Base-by-base conservation (phyloP, 352 stramenopile genomes). In the Phytopythium oedochilum region DNA sequence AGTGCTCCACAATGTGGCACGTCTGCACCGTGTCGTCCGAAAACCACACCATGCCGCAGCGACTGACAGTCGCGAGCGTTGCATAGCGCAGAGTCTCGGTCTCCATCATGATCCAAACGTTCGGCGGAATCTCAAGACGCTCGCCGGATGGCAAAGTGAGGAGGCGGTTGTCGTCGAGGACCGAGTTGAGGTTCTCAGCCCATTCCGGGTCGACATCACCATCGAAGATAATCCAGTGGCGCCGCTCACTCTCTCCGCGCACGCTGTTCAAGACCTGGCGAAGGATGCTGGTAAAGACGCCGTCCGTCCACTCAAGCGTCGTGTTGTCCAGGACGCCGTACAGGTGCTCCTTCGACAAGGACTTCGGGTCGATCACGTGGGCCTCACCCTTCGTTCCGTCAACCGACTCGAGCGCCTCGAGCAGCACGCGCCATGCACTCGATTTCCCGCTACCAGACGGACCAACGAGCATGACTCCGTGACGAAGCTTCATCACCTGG, bases 1-100 rank as follows among this genome's bases (percentile, higher is more conserved):
- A 91, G 40, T 94, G 80, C 55, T 94, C 83, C 8, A 94, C 78
- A 20, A 99, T 97, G 61, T 98, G 88, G 15, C 63, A 69, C 25
- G 88, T 92, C 36, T 96, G 88, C 48, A 99, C 84, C 14, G 93
- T 99, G 45, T 98, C 96, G 29, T 96, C 78, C 29, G 93, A 97
- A 64, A 99, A 99, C 96, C 97, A 99, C 29, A 99, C 92, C 96
- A 99, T 99, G 23, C 98, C 98, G 66, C 97, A 99, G 49, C 98
- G 94, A 86, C 89, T 98, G 38, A 99, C 98, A n/a, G 98, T 99
- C 38, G 98, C 98, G 17, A 98, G 86, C 25, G 98, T 99, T 10
- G 98, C 98, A 61, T 99, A 97, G 23, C 92, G 87, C 23, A 99
- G 74, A 47, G 92, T 99, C 57, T 99, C 97, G 3, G 99, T 98